Evolutionary conservation across 495 filamentous ascomycete genomes (phyloP), one percentile per base, ranked within the genome.

Genomic region (Neurospora sp.): DNA sequence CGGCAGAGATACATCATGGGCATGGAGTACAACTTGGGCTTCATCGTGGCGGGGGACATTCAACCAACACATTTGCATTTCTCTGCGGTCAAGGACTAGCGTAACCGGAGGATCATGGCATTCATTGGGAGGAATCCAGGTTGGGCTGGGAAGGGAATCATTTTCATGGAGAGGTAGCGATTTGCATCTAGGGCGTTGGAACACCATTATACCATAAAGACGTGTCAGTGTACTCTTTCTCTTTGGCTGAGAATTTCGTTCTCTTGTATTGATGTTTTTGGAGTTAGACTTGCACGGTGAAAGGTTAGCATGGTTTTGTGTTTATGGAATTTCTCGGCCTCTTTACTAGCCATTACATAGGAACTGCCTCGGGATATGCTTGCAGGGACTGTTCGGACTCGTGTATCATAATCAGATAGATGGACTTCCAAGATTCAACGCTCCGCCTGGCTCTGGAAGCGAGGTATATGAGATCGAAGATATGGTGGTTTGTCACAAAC

Each of bases 161-260:
- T 35, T 53, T 71, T 71, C 22, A 38, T 38, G 40, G 42, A 20
- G n/a, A 53, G 27, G 31, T n/a, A 71, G 38, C 42, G 70, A 53
- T 66, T 71, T 61, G 53, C 53, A 61, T 31, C 22, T 61, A 61
- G 53, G 53, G 53, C 53, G 53, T 61, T 61, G 53, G 53, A 8
- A 18, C 53, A 61, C 53, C 69, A 31, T 44, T 46, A 71, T 71
- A 71, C 31, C 40, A 71, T 71, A 71, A 71, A 46, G 42, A 40
- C 14, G 39, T 46, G 53, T 12, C 22, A 69, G n/a, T 61, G 40
- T 68, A 72, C 53, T 68, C 39, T 61, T 61, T 18, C 53, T 61
- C 27, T 61, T 35, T 61, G 12, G 53, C 20, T 61, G 5, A 22
- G 53, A 3, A 35, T 31, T 18, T 16, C 22, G 14, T 61, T 61